Evolutionary conservation across 2,329 filamentous ascomycete genomes (phyloP).

Genomic region (Trichoderma oligosporum): DNA sequence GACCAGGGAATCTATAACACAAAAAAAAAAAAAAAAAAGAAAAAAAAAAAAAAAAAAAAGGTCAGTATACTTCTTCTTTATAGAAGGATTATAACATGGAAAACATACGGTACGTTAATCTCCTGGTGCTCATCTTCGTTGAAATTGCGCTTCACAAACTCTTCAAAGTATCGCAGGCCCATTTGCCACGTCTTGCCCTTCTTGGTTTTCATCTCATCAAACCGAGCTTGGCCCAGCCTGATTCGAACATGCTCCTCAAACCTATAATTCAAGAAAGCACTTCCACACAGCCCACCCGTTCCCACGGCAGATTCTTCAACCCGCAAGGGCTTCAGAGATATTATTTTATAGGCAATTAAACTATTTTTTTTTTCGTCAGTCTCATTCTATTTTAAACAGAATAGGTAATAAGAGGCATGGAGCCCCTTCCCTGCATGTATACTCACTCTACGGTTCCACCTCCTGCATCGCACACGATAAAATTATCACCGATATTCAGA

Average conservation of each 20-base stretch:
- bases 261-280: conserved; percentile 73
- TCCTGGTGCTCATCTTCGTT: conserved; percentile 74
- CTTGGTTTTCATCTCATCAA: conserved; percentile 72
- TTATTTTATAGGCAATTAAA: conserved; percentile 77
- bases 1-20: conserved; percentile 59
- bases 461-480: conserved; percentile 60
- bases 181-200: conserved; percentile 78
- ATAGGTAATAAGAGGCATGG: too few relatives aligned
- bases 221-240: conserved; percentile 62
- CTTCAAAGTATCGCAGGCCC: conserved; percentile 75
- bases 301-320: conserved; percentile 78
- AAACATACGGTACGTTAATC: conserved; percentile 66
- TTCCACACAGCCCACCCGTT: conserved; percentile 73
- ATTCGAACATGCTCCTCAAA: conserved; percentile 73
- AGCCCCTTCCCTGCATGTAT: not conserved
- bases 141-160: conserved; percentile 82
- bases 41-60: not conserved
- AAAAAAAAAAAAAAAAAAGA: not conserved
- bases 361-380: conserved; percentile 26
- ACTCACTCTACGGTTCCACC: conserved; percentile 65
- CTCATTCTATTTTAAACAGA: not conserved
- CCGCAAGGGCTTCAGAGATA: conserved; percentile 64
- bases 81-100: not conserved
- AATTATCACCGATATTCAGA: conserved; percentile 63
- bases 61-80: not conserved